These are phyloP conservation scores for Tetracladium setigerum DNA, from an alignment of 495 filamentous ascomycete species.

Conservation along the genomic window DNA sequence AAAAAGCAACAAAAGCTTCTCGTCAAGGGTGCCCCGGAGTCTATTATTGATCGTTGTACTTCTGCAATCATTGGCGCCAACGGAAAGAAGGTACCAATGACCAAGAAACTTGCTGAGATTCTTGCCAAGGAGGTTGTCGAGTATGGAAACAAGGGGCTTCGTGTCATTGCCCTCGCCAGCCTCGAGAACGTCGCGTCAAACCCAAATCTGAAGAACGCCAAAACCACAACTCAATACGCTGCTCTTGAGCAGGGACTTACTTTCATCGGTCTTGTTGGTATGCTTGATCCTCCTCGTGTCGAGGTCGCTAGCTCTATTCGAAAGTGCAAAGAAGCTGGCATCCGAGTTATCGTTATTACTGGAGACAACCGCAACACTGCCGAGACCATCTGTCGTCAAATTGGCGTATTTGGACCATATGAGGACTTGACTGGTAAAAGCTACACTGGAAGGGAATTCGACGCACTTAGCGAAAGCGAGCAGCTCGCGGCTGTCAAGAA, in stretches of 20 bases:
- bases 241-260: constrained; percentile 91
- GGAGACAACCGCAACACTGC: constrained; percentile 97
- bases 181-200: constrained; percentile 64
- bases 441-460: constrained; percentile 92
- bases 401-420: constrained; percentile 79
- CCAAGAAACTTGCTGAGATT: constrained; percentile 55
- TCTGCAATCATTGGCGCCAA: constrained; percentile 65
- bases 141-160: constrained; percentile 86
- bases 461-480: constrained; percentile 69
- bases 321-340: constrained; percentile 87
- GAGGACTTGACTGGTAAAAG: constrained; percentile 89
- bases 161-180: constrained; percentile 88
- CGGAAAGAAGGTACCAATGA: constrained; percentile 65
- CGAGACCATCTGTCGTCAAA: constrained; percentile 94
- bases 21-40: constrained; percentile 95
- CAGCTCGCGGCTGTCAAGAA: constrained; percentile 76
- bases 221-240: constrained; percentile 74
- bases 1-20: constrained; percentile 68
- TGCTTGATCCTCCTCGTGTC: constrained; percentile 96
- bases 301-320: constrained; percentile 82
- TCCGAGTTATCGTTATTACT: constrained; percentile 96
- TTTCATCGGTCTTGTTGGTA: constrained; percentile 84
- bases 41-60: constrained; percentile 85
- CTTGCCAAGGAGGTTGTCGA: constrained; percentile 73
- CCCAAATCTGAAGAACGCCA: constrained; percentile 62